phyloP scores from a whole-genome alignment of 306 rosid genomes.

The Dryas drummondii region DNA sequence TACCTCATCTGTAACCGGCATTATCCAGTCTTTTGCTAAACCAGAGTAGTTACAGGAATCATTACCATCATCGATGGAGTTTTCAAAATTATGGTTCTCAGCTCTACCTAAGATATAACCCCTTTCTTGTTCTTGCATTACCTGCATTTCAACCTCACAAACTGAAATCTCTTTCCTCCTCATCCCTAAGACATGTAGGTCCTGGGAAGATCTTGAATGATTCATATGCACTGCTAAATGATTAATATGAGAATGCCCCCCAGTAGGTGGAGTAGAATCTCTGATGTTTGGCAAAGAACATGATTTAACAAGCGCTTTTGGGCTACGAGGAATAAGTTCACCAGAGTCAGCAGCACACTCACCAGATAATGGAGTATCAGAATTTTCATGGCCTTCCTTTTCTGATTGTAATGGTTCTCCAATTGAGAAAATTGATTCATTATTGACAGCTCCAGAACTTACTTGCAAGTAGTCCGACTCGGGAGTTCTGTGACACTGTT shows the following conservation, averaged over 20 bases:
- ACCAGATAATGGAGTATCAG: conserved; percentile 43
- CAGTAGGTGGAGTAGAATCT: conserved; percentile 36
- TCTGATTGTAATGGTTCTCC: conserved; percentile 49
- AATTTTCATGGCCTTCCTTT: conserved; percentile 50
- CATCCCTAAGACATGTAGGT: conserved; percentile 49
- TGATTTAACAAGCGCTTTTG: conserved; percentile 49
- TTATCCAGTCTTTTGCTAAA: conserved; percentile 65
- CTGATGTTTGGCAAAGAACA: conserved; percentile 54
- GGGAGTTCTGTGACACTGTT: conserved; percentile 26
- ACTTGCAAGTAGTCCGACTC: conserved; percentile 28
- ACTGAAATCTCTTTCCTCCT: conserved; percentile 35
- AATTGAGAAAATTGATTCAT: conserved; percentile 47
- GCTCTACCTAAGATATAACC: conserved; percentile 34
- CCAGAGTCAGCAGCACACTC: conserved; percentile 40
- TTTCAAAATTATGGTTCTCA: conserved; percentile 39
- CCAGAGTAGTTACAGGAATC: conserved; percentile 47
- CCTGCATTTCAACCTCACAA: conserved; percentile 42
- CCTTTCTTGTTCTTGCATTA: conserved; percentile 37
- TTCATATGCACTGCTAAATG: conserved; percentile 15
- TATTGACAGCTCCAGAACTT: conserved; percentile 34
- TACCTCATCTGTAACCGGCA: conserved; percentile 51
- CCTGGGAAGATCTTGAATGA: conserved; percentile 64
- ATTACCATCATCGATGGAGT: conserved; percentile 48
- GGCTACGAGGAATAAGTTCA: conserved; percentile 28
- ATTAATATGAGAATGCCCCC: conserved; percentile 25